Percentiles rank a stretch among this genome's conserved stretches.
These are phyloP conservation scores for Boletus rubescentipes DNA, from an alignment of 768 basidiomycete species.

Conservation along the genomic window DNA sequence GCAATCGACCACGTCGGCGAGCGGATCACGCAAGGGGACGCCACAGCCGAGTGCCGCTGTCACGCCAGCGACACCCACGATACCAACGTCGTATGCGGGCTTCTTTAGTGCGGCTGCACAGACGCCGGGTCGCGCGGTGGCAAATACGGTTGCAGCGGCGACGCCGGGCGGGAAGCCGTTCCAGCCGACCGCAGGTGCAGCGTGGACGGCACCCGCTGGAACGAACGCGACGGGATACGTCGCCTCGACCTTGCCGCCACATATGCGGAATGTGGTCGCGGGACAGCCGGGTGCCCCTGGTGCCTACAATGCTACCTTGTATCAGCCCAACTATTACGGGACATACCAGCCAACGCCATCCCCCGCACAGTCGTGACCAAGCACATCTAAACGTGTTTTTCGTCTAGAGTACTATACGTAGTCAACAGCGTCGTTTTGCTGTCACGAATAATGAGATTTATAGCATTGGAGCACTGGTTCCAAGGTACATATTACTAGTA, in stretches of 20 bases:
- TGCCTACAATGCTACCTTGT: conserved; percentile 20
- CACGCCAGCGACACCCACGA: conserved; percentile 27
- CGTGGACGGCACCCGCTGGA: conserved; percentile 29
- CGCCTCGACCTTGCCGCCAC: conserved; percentile 42
- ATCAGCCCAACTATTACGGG: conserved; percentile 34
- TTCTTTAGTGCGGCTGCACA: conserved; percentile 38
- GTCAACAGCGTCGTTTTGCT: conserved; percentile 11
- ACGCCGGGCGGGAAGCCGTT: conserved; percentile 31
- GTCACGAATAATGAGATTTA: conserved; percentile 20
- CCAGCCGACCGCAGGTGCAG: conserved; percentile 23
- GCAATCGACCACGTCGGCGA: conserved; percentile 20
- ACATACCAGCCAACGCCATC: conserved; percentile 33
- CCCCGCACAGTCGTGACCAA: conserved; percentile 28
- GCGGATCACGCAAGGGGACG: conserved; percentile 41
- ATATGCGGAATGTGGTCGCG: conserved; percentile 33
- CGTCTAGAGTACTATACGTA: conserved; percentile 23
- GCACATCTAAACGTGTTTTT: neutral
- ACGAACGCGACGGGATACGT: conserved; percentile 24
- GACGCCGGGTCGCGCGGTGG: conserved; percentile 45
- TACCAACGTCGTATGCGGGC: conserved; percentile 39
- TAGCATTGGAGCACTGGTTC: neutral
- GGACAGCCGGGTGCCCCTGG: conserved; percentile 24
- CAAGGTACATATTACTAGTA: neutral
- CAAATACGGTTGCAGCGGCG: conserved; percentile 47
- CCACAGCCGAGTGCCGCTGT: conserved; percentile 40